Base-by-base conservation (phyloP, 768 basidiomycete genomes). In the Boletus vinaceobasis region DNA sequence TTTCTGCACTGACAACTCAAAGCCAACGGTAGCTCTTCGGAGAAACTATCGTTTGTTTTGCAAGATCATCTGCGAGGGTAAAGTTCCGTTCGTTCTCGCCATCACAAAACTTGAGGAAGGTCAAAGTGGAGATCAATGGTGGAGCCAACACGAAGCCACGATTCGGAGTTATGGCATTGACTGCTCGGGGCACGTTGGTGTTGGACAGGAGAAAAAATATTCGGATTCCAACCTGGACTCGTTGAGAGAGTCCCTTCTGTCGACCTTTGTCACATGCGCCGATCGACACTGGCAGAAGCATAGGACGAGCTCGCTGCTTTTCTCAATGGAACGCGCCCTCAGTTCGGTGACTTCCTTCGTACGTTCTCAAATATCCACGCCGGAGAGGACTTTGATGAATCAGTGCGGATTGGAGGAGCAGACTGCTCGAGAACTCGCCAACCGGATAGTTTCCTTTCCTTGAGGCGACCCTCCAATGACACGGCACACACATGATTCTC, bases 51-150 rank as follows among this genome's bases (percentile, higher is more conserved):
- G 45, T 10, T 44, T 66, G 35, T 71, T 74, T 60, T 57, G 45
- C 56, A 50, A 67, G 36, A 52, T 63, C 43, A 54, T 73, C 29
- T 71, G 63, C 36, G 49, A 61, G 32, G 58, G 52, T 23, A 65
- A 59, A 42, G 64, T 68, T 60, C 54, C 71, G 2, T 61, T 65
- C 17, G 67, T 70, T 7, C 56, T 73, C 9, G 65, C 59, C 7
- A 58, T 71, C 43, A 73, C 67, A n/a, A 63, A 63, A 29, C 72
- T 73, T 0, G 60, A 64, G 37, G 63, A 56, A 43, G 49, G 67
- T 14, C 46, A 58, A 10, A 61, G 61, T 15, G 67, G 62, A 56
- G 60, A 69, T 19, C 59, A 59, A 40, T 78, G 78, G 78, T 72
- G 73, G 75, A 37, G 26, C 14, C 52, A 55, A 32, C 65, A 77